Percentiles rank a stretch among this genome's conserved stretches.
Conservation (phyloP, 169 alveolate species). For the Plasmodium knowlesi region DNA sequence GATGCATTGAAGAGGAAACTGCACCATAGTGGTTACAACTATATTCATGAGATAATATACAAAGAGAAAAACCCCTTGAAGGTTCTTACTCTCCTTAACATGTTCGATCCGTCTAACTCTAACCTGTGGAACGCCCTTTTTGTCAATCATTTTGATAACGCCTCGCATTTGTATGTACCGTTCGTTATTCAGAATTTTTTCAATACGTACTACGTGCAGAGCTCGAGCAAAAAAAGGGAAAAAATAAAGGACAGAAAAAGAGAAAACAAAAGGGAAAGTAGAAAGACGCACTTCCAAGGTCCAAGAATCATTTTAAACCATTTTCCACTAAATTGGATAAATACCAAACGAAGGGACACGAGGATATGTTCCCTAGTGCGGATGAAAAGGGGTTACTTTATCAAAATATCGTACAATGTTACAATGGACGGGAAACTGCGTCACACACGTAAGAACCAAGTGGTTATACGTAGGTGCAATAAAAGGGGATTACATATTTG, state of each 20-base stretch:
- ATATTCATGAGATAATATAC: constrained; percentile 15
- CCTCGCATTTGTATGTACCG: not conserved
- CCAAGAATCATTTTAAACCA: not conserved
- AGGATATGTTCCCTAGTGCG: not conserved
- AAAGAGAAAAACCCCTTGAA: constrained; percentile 39
- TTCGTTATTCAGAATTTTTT: constrained; percentile 32
- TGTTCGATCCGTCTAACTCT: not conserved
- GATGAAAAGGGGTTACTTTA: not conserved
- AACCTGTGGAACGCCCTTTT: not conserved
- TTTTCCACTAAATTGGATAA: not conserved
- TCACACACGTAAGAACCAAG: not conserved
- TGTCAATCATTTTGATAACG: constrained; percentile 12
- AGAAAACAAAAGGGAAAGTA: not conserved
- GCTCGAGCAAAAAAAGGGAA: not conserved
- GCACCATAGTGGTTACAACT: not conserved
- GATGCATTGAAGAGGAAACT: constrained; percentile 11
- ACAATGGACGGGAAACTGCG: not conserved
- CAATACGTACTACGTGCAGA: not conserved
- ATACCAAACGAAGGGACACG: constrained; percentile 1
- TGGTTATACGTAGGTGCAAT: not conserved
- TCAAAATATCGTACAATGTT: not conserved
- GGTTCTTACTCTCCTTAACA: constrained; percentile 8
- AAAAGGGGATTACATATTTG: not conserved
- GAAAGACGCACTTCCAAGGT: not conserved
- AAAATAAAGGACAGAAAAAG: not conserved